These are phyloP conservation scores for Crithidia fasciculata DNA, from an alignment of 208 protist genomes.

Conservation along the genomic window DNA sequence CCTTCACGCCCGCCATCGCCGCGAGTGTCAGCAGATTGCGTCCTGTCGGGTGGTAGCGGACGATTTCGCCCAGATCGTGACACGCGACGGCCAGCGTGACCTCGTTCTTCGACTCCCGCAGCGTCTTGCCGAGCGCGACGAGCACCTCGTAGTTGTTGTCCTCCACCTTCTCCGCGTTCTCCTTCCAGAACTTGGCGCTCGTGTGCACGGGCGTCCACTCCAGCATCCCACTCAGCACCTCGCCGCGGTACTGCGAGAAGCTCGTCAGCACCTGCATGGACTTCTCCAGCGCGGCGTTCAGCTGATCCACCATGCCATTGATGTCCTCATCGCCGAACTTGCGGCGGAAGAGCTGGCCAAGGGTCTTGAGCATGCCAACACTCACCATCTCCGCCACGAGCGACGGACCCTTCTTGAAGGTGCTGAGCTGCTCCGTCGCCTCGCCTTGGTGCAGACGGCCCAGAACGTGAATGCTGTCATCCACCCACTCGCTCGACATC, in stretches of 20 bases:
- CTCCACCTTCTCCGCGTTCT: slow-evolving; percentile 91
- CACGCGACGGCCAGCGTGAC: slow-evolving; percentile 86
- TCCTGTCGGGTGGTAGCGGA: slow-evolving; percentile 92
- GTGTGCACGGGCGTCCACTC: slow-evolving; percentile 95
- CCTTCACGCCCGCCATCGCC: slow-evolving; percentile 82
- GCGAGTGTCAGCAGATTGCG: slow-evolving; percentile 74
- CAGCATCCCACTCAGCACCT: slow-evolving; percentile 86
- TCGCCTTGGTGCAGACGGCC: slow-evolving; percentile 42
- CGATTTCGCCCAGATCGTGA: slow-evolving; percentile 93
- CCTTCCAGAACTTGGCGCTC: slow-evolving; percentile 94
- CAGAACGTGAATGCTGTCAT: slow-evolving; percentile 46
- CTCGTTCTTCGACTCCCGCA: slow-evolving; percentile 68
- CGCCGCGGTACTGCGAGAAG: slow-evolving; percentile 92
- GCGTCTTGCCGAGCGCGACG: slow-evolving; percentile 80
- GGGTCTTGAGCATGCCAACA: slow-evolving; percentile 91
- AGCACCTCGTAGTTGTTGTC: slow-evolving; percentile 92
- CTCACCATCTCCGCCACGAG: slow-evolving; percentile 92
- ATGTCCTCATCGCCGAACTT: slow-evolving; percentile 95
- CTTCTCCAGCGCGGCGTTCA: slow-evolving; percentile 73
- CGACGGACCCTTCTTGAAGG: slow-evolving; percentile 58
- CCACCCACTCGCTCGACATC: slow-evolving; percentile 48
- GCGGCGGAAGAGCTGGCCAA: slow-evolving; percentile 73
- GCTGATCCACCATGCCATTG: slow-evolving; percentile 57
- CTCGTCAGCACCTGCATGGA: slow-evolving; percentile 92
- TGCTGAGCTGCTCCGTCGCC: slow-evolving; percentile 25